These are phyloP conservation scores for Hydrangea macrophylla DNA, from an alignment of 148 eudicot genomes.

Conservation along the genomic window DNA sequence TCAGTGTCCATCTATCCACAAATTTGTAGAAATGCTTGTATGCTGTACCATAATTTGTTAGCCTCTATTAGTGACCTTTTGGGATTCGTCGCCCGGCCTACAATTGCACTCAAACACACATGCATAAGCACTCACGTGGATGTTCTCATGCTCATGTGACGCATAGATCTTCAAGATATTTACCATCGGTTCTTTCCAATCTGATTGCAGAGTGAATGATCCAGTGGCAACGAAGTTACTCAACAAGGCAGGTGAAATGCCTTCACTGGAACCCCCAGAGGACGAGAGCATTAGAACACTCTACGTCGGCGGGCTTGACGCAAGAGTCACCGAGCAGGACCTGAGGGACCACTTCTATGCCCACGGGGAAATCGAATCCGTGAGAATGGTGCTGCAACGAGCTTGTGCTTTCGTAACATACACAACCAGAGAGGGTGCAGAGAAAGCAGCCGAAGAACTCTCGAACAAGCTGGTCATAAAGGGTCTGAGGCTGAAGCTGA, in stretches of 20 bases:
- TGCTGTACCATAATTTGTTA: no score
- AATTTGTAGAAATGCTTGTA: no score
- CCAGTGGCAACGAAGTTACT: constrained; percentile 93
- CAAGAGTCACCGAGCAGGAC: constrained; percentile 82
- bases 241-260: constrained; percentile 96
- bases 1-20: no score
- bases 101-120: not conserved
- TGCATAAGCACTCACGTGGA: not conserved
- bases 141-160: not conserved
- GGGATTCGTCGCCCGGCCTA: no score
- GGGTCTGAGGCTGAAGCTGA: constrained; percentile 80
- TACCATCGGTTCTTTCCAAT: not conserved
- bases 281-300: constrained; percentile 91
- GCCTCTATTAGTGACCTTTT: no score
- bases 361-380: constrained; percentile 91
- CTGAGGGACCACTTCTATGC: constrained; percentile 83
- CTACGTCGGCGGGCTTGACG: constrained; percentile 90
- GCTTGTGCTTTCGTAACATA: constrained; percentile 95
- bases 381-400: constrained; percentile 77
- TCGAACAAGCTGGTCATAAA: constrained; percentile 88
- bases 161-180: not conserved
- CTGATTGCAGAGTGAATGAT: constrained; percentile 76
- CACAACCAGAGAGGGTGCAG: constrained; percentile 95
- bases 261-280: constrained; percentile 77
- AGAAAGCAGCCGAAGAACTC: constrained; percentile 95